Percentiles rank a stretch among this genome's conserved stretches.
Evolutionary conservation across 2,329 filamentous ascomycete genomes (phyloP).

Genomic region (Thelonectria blattea): DNA sequence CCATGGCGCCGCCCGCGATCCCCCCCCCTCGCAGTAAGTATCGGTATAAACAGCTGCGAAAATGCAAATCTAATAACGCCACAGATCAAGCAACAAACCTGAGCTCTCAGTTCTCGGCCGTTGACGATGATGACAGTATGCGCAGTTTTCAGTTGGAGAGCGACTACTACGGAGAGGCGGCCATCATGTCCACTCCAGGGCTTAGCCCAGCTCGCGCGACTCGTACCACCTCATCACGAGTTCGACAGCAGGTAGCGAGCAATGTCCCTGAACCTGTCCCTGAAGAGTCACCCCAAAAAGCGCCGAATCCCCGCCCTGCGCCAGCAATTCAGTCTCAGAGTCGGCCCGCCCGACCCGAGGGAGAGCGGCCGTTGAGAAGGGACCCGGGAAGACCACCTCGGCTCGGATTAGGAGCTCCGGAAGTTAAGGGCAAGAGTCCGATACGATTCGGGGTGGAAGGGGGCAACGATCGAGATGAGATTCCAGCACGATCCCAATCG

Average conservation of each 20-base stretch:
- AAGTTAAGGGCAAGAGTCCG: not conserved
- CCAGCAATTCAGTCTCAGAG: not conserved
- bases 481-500: constrained; percentile 1
- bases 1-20: not conserved
- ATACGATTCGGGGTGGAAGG: not conserved
- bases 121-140: constrained; percentile 40
- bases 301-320: not conserved
- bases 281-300: constrained; percentile 10
- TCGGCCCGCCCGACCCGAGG: not conserved
- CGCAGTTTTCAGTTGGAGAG: constrained; percentile 47
- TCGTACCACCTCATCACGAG: constrained; percentile 2
- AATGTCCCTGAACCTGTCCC: not conserved
- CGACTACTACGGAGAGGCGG: constrained; percentile 46
- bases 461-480: constrained; percentile 6
- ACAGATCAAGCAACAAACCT: constrained; percentile 3
- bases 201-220: constrained; percentile 9
- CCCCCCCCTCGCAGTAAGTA: constrained; percentile 21
- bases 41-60: not conserved
- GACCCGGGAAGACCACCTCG: constrained; percentile 1
- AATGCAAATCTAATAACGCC: not conserved
- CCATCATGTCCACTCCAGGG: constrained; percentile 42
- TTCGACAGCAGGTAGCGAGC: not conserved
- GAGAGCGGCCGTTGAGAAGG: constrained; percentile 1
- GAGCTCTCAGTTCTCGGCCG: constrained; percentile 5
- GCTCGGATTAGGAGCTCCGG: not conserved